Conservation (phyloP, 2,329 filamentous ascomycete genomes). For the Arthrobotrys pseudoclavata region DNA sequence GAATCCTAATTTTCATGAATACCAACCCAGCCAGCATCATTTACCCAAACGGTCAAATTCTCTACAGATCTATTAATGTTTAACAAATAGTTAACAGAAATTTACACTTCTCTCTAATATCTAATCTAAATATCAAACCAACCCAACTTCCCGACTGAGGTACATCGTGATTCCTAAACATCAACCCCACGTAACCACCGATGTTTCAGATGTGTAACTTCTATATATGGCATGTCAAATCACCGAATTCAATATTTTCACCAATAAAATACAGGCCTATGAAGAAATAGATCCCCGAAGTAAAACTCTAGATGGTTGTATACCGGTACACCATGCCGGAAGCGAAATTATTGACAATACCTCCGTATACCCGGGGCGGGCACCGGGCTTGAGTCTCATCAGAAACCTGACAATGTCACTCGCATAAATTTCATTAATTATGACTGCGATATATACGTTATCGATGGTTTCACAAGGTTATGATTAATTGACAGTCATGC, state of each 20-base stretch:
- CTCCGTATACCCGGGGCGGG: neutral
- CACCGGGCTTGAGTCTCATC: neutral
- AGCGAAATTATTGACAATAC: neutral
- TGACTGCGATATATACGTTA: neutral
- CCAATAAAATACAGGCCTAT: too few species aligned
- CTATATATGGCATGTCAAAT: slow-evolving; percentile 8
- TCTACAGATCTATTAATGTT: neutral
- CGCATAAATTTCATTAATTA: neutral
- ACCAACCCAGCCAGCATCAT: neutral
- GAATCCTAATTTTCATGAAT: neutral
- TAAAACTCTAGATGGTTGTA: neutral
- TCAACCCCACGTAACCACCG: neutral
- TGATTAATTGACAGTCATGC: neutral
- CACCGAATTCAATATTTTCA: neutral
- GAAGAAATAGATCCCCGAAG: neutral
- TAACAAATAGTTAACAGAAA: neutral
- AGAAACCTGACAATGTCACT: neutral
- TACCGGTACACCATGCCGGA: neutral
- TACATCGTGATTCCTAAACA: neutral
- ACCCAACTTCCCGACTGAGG: neutral
- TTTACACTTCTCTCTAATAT: neutral
- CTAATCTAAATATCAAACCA: neutral
- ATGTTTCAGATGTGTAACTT: slow-evolving; percentile 20
- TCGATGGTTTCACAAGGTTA: neutral
- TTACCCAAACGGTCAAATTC: neutral